phyloP scores from a whole-genome alignment of 75 land plant genomes.

The Pinus albicaulis region DNA sequence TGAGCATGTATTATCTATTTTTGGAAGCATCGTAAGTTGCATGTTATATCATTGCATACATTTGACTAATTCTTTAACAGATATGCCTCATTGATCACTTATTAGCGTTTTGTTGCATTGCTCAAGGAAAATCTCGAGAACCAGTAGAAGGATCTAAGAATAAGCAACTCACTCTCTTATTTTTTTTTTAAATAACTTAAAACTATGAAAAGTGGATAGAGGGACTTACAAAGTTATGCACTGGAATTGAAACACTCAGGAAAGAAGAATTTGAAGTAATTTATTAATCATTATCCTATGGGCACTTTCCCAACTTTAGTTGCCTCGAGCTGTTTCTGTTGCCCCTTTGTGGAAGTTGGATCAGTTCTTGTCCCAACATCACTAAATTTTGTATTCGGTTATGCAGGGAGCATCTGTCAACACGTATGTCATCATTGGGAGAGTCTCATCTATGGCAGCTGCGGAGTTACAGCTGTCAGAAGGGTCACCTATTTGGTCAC shows the following conservation, averaged over 20 bases:
- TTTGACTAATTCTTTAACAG: not conserved
- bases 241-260: not conserved
- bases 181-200: not conserved
- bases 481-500: slow-evolving; percentile 21
- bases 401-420: slow-evolving; percentile 79
- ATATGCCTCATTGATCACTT: not conserved
- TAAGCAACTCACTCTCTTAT: not conserved
- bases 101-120: not conserved
- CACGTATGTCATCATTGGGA: slow-evolving; percentile 77
- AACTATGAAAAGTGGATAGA: not conserved
- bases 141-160: not conserved
- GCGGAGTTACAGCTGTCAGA: slow-evolving; percentile 46
- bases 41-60: not conserved
- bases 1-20: not conserved
- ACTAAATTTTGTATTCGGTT: slow-evolving; percentile 9
- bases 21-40: not conserved
- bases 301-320: not conserved
- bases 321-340: not conserved
- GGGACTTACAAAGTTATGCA: not conserved
- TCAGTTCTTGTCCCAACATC: not conserved
- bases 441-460: slow-evolving; percentile 79
- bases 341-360: not conserved
- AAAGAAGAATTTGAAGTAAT: not conserved
- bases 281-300: not conserved
- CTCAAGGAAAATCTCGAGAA: not conserved